phyloP scores from a whole-genome alignment of 352 stramenopile genomes.

The Phytopythium boreale region DNA sequence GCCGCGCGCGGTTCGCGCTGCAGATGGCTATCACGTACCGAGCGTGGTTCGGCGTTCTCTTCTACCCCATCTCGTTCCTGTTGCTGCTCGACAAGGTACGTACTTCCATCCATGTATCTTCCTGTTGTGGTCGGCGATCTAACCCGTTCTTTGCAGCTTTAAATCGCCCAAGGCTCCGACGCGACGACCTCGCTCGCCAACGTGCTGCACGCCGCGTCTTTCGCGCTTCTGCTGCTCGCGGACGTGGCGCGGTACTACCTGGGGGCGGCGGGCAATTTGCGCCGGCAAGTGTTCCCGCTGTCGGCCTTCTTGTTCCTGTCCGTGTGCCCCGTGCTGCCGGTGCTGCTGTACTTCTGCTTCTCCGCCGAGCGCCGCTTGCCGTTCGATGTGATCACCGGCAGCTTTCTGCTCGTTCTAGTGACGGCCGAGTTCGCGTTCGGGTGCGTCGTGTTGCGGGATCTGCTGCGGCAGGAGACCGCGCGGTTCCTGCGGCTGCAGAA shows the following conservation, averaged over 20 bases:
- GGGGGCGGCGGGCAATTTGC: slow-evolving; percentile 52
- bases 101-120: background rate
- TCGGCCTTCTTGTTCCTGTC: slow-evolving; percentile 70
- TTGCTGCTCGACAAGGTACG: slow-evolving; percentile 62
- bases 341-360: slow-evolving; percentile 50
- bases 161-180: background rate
- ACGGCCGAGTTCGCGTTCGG: slow-evolving; percentile 32
- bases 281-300: slow-evolving; percentile 56
- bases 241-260: slow-evolving; percentile 57
- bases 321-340: slow-evolving; percentile 51
- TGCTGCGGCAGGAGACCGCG: slow-evolving; percentile 58
- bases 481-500: slow-evolving; percentile 43
- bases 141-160: too few relatives aligned
- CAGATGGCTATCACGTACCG: slow-evolving; percentile 63
- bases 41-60: slow-evolving; percentile 46
- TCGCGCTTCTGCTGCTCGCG: slow-evolving; percentile 39
- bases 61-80: slow-evolving; percentile 59
- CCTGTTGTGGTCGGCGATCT: too few relatives aligned
- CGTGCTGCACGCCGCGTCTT: slow-evolving; percentile 35
- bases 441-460: slow-evolving; percentile 39
- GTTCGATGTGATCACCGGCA: slow-evolving; percentile 46
- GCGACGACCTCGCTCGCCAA: slow-evolving; percentile 27
- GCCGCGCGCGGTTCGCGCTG: slow-evolving; percentile 39
- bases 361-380: slow-evolving; percentile 44
- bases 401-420: slow-evolving; percentile 34